Evolutionary conservation across 208 protist genomes (phyloP), one percentile per base, ranked within the genome.

Genomic region (Phytomonas sp.): DNA sequence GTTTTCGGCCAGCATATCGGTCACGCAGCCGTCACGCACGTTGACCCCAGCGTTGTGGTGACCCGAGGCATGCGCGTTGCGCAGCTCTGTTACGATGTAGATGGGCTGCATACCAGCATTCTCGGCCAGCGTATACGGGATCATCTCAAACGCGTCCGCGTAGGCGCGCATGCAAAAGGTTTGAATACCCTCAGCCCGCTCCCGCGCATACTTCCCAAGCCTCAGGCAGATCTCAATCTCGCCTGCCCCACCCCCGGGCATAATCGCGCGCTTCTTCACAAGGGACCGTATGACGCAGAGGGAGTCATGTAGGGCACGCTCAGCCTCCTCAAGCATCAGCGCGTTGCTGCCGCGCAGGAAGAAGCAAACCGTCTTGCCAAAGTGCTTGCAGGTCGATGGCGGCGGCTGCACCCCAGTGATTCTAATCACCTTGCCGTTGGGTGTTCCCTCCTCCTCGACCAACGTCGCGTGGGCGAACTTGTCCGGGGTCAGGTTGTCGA

Each of bases 251-350:
- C 98, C 98, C 71, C 98, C 98, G 32, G 98, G 86, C 71, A 99
- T 96, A 30, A 98, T 83, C 31, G 83, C 83, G 36, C 82, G 87
- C 74, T 96, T 96, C 94, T 99, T 99, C 60, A 99, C 96, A n/a
- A 99, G 94, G 29, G 88, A 98, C 28, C 98, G 88, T 67, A 99
- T 96, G 56, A 99, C 98, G 76, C 99, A 99, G n/a, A 99, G 87
- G 4, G 98, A 99, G 83, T 99, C 99, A 76, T 99, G 98, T 34
- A 99, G 67, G 0, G 98, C 99, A 59, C 99, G 90, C 70, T 99
- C 98, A 15, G 97, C 91, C 88, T 99, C 98, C 65, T 99, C 99
- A 0, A 99, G 70, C 61, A 99, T 89, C 23, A 99, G 81, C 67
- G 95, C 88, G 84, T 99, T 99, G 68, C 97, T 96, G 30, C 97